Evolutionary conservation across 306 rosid genomes (phyloP), one percentile per base, ranked within the genome.

Genomic region (Quercus dentata): DNA sequence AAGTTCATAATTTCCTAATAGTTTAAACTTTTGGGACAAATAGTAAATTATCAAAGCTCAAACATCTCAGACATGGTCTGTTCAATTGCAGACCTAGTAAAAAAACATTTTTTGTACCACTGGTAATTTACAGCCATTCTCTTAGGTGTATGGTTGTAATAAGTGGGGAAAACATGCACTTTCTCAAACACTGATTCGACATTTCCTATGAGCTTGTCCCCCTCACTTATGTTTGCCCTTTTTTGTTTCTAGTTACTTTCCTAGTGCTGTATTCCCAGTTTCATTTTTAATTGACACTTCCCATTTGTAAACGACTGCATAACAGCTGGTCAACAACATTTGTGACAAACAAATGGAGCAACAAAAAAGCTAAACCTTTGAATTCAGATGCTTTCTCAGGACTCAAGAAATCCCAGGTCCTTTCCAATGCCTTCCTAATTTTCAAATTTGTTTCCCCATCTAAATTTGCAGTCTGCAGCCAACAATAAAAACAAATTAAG

Each of bases 371-470:
- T 64, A 63, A 83, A 92, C 98, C 98, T 92, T 94, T 90, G 69
- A 94, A 89, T 76, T 94, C 97, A 63, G 91, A 90, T 35, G 97
- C 94, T 78, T 92, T 92, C 72, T 90, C 98, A 2, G 97, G 97
- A 85, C 89, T 85, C 59, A 78, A 69, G 83, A 90, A 94, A 88
- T 94, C 96, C 98, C 98, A 94, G 25, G 98, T 94, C 85, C 85
- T 94, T 77, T 94, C 98, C 79, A 90, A 57, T 67, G 91, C 97
- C 87, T 94, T 94, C 77, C 98, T 84, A 71, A 94, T 94, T 88
- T 94, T 94, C 84, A 94, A 90, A 87, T 94, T 94, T 35, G 98
- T 94, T 89, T 94, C 98, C 85, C 98, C 98, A 20, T 94, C 98
- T 90, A 94, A 87, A 88, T 94, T 92, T 79, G 98, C 97, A 75